These are phyloP conservation scores for Actinomortierella wolfii DNA, from an alignment of 371 early-diverging fungal species.

Conservation along the genomic window DNA sequence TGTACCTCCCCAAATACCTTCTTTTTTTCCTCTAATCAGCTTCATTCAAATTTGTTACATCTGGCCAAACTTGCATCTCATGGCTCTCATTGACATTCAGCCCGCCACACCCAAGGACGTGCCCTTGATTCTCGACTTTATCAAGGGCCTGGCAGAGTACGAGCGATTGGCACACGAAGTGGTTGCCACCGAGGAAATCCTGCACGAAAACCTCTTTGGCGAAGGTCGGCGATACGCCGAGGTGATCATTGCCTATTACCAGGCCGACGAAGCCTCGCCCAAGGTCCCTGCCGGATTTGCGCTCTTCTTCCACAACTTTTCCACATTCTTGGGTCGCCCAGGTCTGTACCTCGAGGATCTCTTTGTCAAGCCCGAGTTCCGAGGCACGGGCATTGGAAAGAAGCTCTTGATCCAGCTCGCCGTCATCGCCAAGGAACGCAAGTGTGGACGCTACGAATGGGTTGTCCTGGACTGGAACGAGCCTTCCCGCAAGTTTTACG, in stretches of 20 bases:
- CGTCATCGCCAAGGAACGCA: constrained; percentile 60
- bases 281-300: constrained; percentile 74
- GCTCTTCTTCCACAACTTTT: constrained; percentile 84
- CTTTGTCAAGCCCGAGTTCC: constrained; percentile 67
- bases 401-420: constrained; percentile 72
- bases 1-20: too few relatives aligned
- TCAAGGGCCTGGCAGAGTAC: constrained; percentile 75
- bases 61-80: too few relatives aligned
- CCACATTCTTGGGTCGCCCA: constrained; percentile 73
- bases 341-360: constrained; percentile 88
- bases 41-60: too few relatives aligned
- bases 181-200: constrained; percentile 69
- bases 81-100: too few relatives aligned
- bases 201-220: constrained; percentile 68
- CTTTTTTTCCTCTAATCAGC: too few relatives aligned
- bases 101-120: constrained; percentile 67
- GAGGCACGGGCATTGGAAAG: constrained; percentile 79
- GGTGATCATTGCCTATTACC: constrained; percentile 64
- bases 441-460: constrained; percentile 84
- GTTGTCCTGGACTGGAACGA: constrained; percentile 78
- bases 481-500: constrained; percentile 65
- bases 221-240: constrained; percentile 64
- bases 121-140: constrained; percentile 68
- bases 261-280: constrained; percentile 37
- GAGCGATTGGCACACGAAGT: constrained; percentile 77